These are phyloP conservation scores for Camelina laxa DNA, from an alignment of 345 rosid species.

Conservation along the genomic window DNA sequence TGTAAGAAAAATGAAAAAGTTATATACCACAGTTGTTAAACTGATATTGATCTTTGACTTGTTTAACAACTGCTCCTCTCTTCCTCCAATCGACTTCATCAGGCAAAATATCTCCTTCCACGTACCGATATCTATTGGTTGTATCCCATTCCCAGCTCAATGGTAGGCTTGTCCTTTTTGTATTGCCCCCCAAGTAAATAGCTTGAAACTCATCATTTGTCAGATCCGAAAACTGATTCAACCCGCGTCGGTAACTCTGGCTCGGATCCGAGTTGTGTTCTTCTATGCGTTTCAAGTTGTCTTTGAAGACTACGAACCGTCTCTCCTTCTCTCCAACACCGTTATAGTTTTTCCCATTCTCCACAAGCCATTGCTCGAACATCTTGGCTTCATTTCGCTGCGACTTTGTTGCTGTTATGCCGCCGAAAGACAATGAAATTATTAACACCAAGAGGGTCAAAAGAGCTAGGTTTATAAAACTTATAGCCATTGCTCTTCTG, in stretches of 20 bases:
- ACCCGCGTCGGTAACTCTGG: slow-evolving; percentile 51
- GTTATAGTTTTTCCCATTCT: slow-evolving; percentile 54
- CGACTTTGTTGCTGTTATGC: background rate
- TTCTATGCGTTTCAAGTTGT: slow-evolving; percentile 53
- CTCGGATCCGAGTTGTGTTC: slow-evolving; percentile 51
- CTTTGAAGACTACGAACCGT: slow-evolving; percentile 61
- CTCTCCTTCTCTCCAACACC: slow-evolving; percentile 60
- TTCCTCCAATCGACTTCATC: slow-evolving; percentile 53
- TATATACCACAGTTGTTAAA: no score
- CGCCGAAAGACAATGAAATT: slow-evolving; percentile 12
- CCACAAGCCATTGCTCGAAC: slow-evolving; percentile 64
- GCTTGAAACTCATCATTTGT: slow-evolving; percentile 57
- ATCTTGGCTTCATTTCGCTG: slow-evolving; percentile 19
- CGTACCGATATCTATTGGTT: slow-evolving; percentile 32
- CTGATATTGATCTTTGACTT: background rate
- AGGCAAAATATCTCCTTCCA: slow-evolving; percentile 48
- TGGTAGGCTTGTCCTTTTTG: background rate
- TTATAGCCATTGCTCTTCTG: slow-evolving; percentile 1
- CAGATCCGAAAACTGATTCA: slow-evolving; percentile 68
- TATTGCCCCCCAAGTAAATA: slow-evolving; percentile 46
- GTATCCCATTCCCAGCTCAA: no score
- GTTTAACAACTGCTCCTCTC: slow-evolving; percentile 47
- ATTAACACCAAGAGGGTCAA: slow-evolving; percentile 2
- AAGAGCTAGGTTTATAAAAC: slow-evolving; percentile 5
- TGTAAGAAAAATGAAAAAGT: background rate